These are phyloP conservation scores for Hypoxylon rubiginosum DNA, from an alignment of 2,329 filamentous ascomycete genomes.

Conservation along the genomic window DNA sequence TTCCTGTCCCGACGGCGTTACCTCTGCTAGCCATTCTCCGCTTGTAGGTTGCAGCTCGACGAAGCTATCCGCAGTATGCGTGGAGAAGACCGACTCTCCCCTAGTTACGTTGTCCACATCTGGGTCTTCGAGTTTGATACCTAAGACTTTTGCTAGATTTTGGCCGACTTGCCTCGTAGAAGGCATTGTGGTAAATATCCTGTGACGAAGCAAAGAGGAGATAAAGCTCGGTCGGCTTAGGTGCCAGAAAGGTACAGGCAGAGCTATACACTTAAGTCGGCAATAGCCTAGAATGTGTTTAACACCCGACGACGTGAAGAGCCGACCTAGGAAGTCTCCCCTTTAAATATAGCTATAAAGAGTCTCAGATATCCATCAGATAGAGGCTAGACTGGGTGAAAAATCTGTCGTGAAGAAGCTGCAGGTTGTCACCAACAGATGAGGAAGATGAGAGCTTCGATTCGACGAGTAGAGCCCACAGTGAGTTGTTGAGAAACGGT, in stretches of 20 bases:
- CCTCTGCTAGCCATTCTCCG: conserved; percentile 76
- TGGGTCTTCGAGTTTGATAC: conserved; percentile 82
- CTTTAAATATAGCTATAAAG: conserved; percentile 16
- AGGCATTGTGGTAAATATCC: conserved; percentile 52
- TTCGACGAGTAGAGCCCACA: not conserved
- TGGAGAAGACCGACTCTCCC: conserved; percentile 84
- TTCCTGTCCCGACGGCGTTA: conserved; percentile 71
- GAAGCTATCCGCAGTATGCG: conserved; percentile 80
- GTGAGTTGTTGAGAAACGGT: conserved; percentile 2
- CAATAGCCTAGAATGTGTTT: not conserved
- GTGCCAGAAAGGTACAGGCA: not conserved
- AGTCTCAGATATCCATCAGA: conserved; percentile 23
- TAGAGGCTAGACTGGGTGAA: conserved; percentile 5
- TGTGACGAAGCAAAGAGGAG: conserved; percentile 4
- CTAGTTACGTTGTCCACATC: conserved; percentile 77
- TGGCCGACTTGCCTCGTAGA: conserved; percentile 74
- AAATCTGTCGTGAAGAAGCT: not conserved
- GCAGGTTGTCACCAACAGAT: conserved; percentile 1
- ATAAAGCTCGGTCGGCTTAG: not conserved
- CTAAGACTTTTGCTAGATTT: conserved; percentile 80
- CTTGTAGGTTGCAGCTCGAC: conserved; percentile 85
- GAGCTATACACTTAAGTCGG: conserved; percentile 1
- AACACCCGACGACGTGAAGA: not conserved
- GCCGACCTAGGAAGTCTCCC: conserved; percentile 11
- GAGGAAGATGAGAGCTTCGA: conserved; percentile 2